Evolutionary conservation across 768 basidiomycete genomes (phyloP), one percentile per base, ranked within the genome.

Genomic region (Rhodotorula kratochvilovae): DNA sequence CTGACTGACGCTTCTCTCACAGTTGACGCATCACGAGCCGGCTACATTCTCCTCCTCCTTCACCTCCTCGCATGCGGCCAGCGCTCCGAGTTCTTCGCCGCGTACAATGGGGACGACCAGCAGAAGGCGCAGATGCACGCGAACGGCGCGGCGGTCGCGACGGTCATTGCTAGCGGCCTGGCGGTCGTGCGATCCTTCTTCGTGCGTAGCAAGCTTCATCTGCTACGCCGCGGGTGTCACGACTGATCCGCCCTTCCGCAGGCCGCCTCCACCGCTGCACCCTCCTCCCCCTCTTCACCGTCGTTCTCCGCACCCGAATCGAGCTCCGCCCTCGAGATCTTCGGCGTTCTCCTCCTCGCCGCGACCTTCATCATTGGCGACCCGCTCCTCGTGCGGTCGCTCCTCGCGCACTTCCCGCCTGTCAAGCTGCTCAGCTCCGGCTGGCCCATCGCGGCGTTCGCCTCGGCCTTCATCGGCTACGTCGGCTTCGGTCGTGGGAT

Each of bases 401-500:
- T 75, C 6, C 63, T 69, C 31, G 13, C 71, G 2, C 68, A 72
- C 42, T 67, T 70, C 61, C 85, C 89, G 15, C 79, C 89, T 25
- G 73, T 84, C 36, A 85, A 88, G 4, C 82, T 90, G 29, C 82
- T 84, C 21, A 81, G 84, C 57, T 80, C 90, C 70, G 82, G 85
- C 27, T 73, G 88, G 43, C 82, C 90, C n/a, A 87, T 88, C 78
- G 77, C 87, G 67, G 82, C 84, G 13, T 85, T 88, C 43, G 82
- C 84, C 51, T 84, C 85, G 50, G 80, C 81, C 70, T 83, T 87
- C 46, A 80, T 89, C 59, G 89, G 89, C 16, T 79, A 80, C 48
- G 81, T 90, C 62, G 85, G 85, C 31, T 90, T 90, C 71, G 85
- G 85, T n/a, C 85, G 87, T 61, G 81, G 61, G 0, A 11, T 70